Conservation (phyloP, 768 basidiomycete genomes). For the Rhizopogon vulgaris region DNA sequence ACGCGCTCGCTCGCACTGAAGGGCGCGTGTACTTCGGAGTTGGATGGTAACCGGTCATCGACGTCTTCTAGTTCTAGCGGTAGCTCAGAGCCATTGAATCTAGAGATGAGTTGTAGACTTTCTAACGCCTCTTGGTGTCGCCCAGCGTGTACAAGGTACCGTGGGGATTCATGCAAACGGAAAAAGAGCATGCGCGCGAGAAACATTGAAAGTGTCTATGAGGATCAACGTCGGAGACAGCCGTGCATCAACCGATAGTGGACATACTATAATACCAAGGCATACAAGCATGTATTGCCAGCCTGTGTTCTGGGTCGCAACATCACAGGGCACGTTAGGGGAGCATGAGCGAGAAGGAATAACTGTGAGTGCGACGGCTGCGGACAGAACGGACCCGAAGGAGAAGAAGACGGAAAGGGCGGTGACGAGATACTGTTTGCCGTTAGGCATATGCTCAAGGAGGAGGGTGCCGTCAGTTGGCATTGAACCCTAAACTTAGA, state of each 20-base stretch:
- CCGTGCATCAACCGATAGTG: slow-evolving; percentile 1
- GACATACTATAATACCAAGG: slow-evolving; percentile 77
- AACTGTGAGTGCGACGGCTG: slow-evolving; percentile 70
- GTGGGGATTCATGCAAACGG: slow-evolving; percentile 89
- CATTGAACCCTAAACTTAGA: slow-evolving; percentile 70
- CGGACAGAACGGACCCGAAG: slow-evolving; percentile 81
- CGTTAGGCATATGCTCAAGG: slow-evolving; percentile 87
- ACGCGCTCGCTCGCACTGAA: slow-evolving; percentile 16
- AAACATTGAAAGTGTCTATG: slow-evolving; percentile 84
- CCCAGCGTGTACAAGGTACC: slow-evolving; percentile 87
- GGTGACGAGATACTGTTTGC: slow-evolving; percentile 89
- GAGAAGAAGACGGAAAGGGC: slow-evolving; percentile 95
- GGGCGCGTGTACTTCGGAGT: slow-evolving; percentile 11
- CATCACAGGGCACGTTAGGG: slow-evolving; percentile 50
- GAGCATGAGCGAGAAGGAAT: slow-evolving; percentile 74
- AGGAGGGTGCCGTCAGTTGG: slow-evolving; percentile 93
- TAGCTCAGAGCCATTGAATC: slow-evolving; percentile 75
- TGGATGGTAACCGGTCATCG: slow-evolving; percentile 31
- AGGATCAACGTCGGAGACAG: slow-evolving; percentile 2
- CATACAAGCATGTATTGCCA: slow-evolving; percentile 83
- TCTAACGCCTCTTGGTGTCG: slow-evolving; percentile 79
- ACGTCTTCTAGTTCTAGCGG: slow-evolving; percentile 70
- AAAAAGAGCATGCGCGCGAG: slow-evolving; percentile 84
- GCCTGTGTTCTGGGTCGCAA: slow-evolving; percentile 66
- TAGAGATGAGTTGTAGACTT: slow-evolving; percentile 77